These are phyloP conservation scores for Hermanozyma aechmeae DNA, from an alignment of 805 yeast species.

Conservation along the genomic window DNA sequence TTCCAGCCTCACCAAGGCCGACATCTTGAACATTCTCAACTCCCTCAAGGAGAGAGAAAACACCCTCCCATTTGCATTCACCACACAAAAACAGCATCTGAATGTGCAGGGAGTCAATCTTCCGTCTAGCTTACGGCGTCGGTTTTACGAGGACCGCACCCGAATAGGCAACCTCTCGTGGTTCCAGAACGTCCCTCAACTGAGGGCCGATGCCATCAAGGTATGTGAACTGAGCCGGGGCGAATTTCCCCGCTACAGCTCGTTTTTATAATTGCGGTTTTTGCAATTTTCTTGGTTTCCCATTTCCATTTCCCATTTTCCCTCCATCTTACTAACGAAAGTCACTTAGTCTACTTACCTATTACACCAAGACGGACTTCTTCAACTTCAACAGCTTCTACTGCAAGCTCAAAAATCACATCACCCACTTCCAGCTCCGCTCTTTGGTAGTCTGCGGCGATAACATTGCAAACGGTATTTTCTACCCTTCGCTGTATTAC, in stretches of 20 bases:
- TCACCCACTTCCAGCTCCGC: slow-evolving; percentile 51
- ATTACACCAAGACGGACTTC: slow-evolving; percentile 22
- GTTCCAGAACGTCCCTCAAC: slow-evolving; percentile 28
- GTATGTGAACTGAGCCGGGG: slow-evolving; percentile 20
- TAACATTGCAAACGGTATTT: slow-evolving; percentile 24
- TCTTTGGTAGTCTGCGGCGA: slow-evolving; percentile 36
- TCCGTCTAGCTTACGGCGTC: slow-evolving; percentile 22
- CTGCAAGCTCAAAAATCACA: slow-evolving; percentile 36
- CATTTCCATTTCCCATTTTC: background rate
- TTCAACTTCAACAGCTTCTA: slow-evolving; percentile 30
- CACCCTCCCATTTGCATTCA: slow-evolving; percentile 18
- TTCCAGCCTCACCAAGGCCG: slow-evolving; percentile 23
- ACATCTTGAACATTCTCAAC: slow-evolving; percentile 26
- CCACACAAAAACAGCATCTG: slow-evolving; percentile 1
- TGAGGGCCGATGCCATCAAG: slow-evolving; percentile 21
- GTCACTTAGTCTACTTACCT: slow-evolving; percentile 12
- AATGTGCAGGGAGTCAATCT: slow-evolving; percentile 31
- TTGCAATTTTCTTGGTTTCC: no score
- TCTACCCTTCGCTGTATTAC: slow-evolving; percentile 27
- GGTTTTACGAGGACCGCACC: slow-evolving; percentile 22
- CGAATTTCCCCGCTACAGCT: background rate
- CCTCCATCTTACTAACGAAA: slow-evolving; percentile 18
- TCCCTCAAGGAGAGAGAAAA: slow-evolving; percentile 28
- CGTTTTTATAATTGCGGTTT: background rate
- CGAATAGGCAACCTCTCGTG: slow-evolving; percentile 27